Conservation (phyloP, 176 grass and related monocot genomes). For the Oryza australiensis region DNA sequence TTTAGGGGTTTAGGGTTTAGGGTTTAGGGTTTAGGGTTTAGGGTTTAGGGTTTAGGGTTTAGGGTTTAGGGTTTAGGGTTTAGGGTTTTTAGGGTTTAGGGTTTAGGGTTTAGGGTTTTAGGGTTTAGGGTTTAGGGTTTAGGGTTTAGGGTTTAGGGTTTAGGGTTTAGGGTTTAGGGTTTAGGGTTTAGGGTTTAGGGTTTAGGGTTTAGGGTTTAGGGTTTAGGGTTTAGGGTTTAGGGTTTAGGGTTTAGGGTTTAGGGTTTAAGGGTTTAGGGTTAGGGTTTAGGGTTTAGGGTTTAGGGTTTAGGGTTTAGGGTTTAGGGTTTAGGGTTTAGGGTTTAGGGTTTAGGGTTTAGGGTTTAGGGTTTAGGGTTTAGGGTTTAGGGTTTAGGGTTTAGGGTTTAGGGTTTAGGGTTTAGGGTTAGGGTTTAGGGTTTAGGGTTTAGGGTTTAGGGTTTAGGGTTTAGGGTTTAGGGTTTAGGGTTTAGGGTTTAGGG, state of each 20-base stretch:
- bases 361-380: slow-evolving; percentile 19
- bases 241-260: neutral
- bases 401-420: slow-evolving; percentile 36
- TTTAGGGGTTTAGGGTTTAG: slow-evolving; percentile 17
- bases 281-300: slow-evolving; percentile 23
- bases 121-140: slow-evolving; percentile 30
- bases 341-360: slow-evolving; percentile 32
- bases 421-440: slow-evolving; percentile 27
- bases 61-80: slow-evolving; percentile 11
- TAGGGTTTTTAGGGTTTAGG: no score
- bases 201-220: slow-evolving; percentile 28
- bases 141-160: slow-evolving; percentile 30
- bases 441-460: slow-evolving; percentile 25
- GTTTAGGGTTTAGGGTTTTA: slow-evolving; percentile 12
- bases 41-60: neutral
- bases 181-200: slow-evolving; percentile 33
- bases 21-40: slow-evolving; percentile 38
- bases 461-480: slow-evolving; percentile 34
- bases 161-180: slow-evolving; percentile 27
- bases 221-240: slow-evolving; percentile 26
- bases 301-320: slow-evolving; percentile 32
- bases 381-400: slow-evolving; percentile 22
- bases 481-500: slow-evolving; percentile 26
- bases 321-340: slow-evolving; percentile 32
- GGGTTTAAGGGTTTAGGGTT: neutral